A percentile compares a stretch with the other conserved stretches of the same genome.
phyloP scores from a whole-genome alignment of 306 rosid species.

The Casuarina glauca region DNA sequence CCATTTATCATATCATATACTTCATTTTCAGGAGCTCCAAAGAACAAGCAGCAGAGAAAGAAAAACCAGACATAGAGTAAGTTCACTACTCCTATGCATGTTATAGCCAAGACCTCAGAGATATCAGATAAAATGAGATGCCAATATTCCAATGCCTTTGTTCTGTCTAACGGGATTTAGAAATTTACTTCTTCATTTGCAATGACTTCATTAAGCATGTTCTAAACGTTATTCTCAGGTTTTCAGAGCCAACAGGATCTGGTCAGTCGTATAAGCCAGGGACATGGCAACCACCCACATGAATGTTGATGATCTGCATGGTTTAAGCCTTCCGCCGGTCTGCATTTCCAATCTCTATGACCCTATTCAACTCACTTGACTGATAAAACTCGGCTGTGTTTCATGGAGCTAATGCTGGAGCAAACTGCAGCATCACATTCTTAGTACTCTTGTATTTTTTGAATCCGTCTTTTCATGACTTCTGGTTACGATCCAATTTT shows the following conservation, averaged over 20 bases:
- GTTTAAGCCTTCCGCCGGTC: not conserved
- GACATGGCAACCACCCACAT: constrained; percentile 95
- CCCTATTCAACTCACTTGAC: not conserved
- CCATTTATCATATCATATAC: constrained; percentile 14
- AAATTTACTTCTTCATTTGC: not conserved
- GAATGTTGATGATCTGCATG: constrained; percentile 33
- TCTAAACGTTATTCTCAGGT: constrained; percentile 46
- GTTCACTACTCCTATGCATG: constrained; percentile 28
- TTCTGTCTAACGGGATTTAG: not conserved
- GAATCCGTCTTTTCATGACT: not conserved
- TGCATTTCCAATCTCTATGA: not conserved
- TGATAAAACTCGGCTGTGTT: not conserved
- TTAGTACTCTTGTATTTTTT: not conserved
- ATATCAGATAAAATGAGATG: constrained; percentile 2
- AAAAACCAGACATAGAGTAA: constrained; percentile 45
- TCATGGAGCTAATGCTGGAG: not conserved
- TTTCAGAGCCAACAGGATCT: constrained; percentile 75
- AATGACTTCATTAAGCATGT: constrained; percentile 16
- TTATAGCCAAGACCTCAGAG: constrained; percentile 6
- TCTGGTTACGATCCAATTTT: not conserved
- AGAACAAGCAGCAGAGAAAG: constrained; percentile 39
- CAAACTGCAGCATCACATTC: not conserved
- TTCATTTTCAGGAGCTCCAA: constrained; percentile 50
- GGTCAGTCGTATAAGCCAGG: constrained; percentile 75
- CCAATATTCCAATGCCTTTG: constrained; percentile 4